Percentiles rank a stretch among this genome's conserved stretches.
These are phyloP conservation scores for Aegilops umbellulata DNA, from an alignment of 176 grass and related monocot genomes.

Conservation along the genomic window DNA sequence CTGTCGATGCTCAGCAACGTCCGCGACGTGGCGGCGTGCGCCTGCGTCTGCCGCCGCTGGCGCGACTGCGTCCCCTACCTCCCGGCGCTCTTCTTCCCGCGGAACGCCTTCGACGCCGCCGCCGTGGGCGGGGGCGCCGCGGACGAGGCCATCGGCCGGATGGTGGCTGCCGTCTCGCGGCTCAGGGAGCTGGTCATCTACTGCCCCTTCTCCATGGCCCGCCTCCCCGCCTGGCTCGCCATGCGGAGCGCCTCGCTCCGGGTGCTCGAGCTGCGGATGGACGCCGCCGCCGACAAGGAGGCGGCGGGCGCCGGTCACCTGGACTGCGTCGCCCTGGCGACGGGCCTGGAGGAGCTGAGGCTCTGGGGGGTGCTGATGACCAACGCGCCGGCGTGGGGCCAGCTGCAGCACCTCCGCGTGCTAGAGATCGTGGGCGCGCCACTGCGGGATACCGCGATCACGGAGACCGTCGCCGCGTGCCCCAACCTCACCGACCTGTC, in stretches of 20 bases:
- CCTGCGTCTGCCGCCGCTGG: constrained; percentile 78
- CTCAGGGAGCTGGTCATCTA: constrained; percentile 87
- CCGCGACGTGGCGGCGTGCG: constrained; percentile 74
- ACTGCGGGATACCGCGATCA: constrained; percentile 55
- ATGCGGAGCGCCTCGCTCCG: constrained; percentile 57
- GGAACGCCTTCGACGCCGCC: constrained; percentile 59
- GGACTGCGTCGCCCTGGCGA: constrained; percentile 57
- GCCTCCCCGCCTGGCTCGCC: constrained; percentile 57
- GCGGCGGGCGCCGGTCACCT: constrained; percentile 26
- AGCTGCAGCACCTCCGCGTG: constrained; percentile 47
- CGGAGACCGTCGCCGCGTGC: constrained; percentile 60
- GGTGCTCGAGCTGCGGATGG: constrained; percentile 78
- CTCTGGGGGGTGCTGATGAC: constrained; percentile 80
- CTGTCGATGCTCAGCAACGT: constrained; percentile 78
- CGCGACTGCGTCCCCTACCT: constrained; percentile 76
- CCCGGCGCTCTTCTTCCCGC: constrained; percentile 82
- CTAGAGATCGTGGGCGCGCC: constrained; percentile 86
- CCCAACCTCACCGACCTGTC: constrained; percentile 77
- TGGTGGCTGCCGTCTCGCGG: constrained; percentile 50
- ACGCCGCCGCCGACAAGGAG: constrained; percentile 57
- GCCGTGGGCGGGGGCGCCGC: constrained; percentile 15
- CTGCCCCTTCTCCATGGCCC: constrained; percentile 75
- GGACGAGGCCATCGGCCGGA: constrained; percentile 71
- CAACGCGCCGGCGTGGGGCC: constrained; percentile 56
- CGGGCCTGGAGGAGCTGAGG: constrained; percentile 59